Conservation (phyloP, 73 alveolate genomes). For the Vitrella brassicaformis region DNA sequence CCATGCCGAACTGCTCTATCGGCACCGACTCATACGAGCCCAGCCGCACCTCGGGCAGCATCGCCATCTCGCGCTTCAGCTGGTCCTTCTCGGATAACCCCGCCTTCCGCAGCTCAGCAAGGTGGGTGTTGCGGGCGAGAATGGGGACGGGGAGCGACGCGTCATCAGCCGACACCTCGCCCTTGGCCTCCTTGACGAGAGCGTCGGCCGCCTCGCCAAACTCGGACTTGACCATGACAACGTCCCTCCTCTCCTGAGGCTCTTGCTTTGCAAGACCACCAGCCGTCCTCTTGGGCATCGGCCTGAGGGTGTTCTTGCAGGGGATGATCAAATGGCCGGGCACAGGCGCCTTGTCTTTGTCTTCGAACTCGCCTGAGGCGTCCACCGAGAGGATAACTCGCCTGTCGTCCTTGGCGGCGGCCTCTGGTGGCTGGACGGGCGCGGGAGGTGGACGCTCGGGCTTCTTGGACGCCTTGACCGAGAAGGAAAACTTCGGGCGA, state of each 20-base stretch:
- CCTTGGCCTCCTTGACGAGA: neutral
- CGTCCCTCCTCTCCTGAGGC: neutral
- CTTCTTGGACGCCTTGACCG: neutral
- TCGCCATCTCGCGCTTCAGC: neutral
- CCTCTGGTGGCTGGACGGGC: neutral
- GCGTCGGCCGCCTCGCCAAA: neutral
- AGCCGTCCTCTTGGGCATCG: neutral
- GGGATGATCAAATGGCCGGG: neutral
- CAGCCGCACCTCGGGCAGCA: neutral
- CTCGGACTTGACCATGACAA: neutral
- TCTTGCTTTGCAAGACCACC: neutral
- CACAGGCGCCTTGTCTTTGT: neutral
- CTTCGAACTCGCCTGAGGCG: neutral
- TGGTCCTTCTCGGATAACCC: neutral
- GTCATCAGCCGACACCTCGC: neutral
- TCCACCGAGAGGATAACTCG: neutral
- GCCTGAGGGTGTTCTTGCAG: neutral
- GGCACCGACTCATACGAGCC: neutral
- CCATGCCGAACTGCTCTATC: neutral
- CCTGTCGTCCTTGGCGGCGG: neutral
- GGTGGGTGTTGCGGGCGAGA: neutral
- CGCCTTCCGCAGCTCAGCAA: neutral
- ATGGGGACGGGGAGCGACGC: neutral
- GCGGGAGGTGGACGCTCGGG: neutral
- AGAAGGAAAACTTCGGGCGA: neutral